phyloP scores from a whole-genome alignment of 192 early-diverging fungal species.

The Phycomyces nitens region DNA sequence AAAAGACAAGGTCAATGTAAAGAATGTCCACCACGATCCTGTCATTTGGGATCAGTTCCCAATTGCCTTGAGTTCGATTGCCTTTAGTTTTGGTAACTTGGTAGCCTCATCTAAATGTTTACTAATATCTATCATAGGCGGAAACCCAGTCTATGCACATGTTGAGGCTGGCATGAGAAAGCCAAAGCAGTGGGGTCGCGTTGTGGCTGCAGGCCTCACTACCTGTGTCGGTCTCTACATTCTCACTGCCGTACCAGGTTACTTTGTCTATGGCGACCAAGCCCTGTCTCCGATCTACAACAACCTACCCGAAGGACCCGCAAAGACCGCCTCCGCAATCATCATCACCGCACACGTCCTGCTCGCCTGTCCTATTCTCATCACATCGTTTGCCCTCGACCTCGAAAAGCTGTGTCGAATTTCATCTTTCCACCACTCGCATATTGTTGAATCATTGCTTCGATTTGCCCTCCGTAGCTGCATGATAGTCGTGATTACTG shows the following conservation, averaged over 20 bases:
- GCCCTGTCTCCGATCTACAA: constrained; percentile 63
- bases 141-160: constrained; percentile 79
- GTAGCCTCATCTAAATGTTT: background rate
- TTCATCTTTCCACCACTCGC: constrained; percentile 32
- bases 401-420: constrained; percentile 57
- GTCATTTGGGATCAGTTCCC: constrained; percentile 56
- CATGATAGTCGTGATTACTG: constrained; percentile 52
- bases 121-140: constrained; percentile 31
- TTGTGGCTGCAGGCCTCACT: constrained; percentile 51
- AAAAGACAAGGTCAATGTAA: constrained; percentile 25
- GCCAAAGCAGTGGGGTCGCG: constrained; percentile 64
- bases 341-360: constrained; percentile 77
- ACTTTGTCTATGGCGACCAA: constrained; percentile 64
- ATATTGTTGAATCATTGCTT: constrained; percentile 45
- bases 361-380: constrained; percentile 70
- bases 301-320: constrained; percentile 56
- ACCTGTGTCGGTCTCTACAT: constrained; percentile 65
- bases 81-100: constrained; percentile 27
- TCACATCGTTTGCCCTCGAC: constrained; percentile 68
- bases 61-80: constrained; percentile 62
- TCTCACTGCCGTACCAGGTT: constrained; percentile 62
- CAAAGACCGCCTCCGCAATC: constrained; percentile 60
- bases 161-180: constrained; percentile 71
- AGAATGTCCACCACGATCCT: constrained; percentile 21
- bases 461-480: constrained; percentile 49